Evolutionary conservation across 1,284 basidiomycete species (phyloP).

Genomic region (Dichomitus squalens): DNA sequence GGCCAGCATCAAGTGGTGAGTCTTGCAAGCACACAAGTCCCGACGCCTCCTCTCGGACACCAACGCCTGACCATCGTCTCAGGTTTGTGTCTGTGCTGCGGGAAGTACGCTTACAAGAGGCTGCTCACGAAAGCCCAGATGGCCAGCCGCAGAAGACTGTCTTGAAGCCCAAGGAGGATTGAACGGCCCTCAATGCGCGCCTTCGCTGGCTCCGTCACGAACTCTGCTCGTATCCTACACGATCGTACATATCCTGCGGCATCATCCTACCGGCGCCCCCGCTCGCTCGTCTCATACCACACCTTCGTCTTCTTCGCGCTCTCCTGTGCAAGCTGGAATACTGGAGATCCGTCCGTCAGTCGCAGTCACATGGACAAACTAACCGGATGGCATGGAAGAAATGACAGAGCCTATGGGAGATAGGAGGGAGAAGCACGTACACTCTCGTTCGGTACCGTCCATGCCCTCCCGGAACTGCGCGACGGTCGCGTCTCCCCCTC

Average conservation of each 20-base stretch:
- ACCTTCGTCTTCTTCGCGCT: slow-evolving; percentile 73
- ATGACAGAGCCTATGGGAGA: background rate
- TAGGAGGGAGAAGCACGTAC: slow-evolving; percentile 48
- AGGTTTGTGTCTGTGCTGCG: slow-evolving; percentile 45
- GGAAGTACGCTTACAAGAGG: slow-evolving; percentile 18
- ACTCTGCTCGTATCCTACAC: background rate
- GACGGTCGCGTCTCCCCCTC: slow-evolving; percentile 58
- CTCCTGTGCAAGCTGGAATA: slow-evolving; percentile 84
- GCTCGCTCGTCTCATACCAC: slow-evolving; percentile 81
- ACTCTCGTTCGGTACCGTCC: slow-evolving; percentile 84
- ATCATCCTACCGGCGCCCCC: slow-evolving; percentile 41
- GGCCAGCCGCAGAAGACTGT: background rate
- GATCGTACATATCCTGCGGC: background rate
- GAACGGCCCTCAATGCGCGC: slow-evolving; percentile 3
- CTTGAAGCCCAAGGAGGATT: slow-evolving; percentile 24
- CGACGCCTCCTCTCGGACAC: background rate
- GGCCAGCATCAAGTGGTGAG: slow-evolving; percentile 79
- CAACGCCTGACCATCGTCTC: no score
- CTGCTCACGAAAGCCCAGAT: background rate
- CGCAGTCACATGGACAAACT: background rate
- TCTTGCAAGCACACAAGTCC: background rate
- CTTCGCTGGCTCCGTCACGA: background rate
- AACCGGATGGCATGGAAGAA: background rate
- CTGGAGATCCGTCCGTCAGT: slow-evolving; percentile 40
- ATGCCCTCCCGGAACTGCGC: slow-evolving; percentile 86